Evolutionary conservation across 2,329 filamentous ascomycete genomes (phyloP), one percentile per base, ranked within the genome.

Genomic region (Reticulascus tulasneorum): DNA sequence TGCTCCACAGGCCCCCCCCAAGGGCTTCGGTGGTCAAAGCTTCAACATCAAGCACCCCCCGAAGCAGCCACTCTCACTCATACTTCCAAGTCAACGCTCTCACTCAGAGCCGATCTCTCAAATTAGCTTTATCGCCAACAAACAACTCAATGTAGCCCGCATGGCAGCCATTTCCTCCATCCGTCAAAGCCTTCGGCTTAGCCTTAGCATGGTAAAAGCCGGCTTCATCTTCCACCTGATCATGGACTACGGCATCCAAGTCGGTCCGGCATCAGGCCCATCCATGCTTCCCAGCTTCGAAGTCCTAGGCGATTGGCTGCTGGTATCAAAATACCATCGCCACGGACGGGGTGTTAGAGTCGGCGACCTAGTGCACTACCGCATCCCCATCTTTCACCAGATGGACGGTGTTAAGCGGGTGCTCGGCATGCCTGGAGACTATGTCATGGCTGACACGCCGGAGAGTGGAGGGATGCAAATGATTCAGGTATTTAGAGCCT

Each of bases 221-320:
- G n/a, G n/a, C n/a, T n/a, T n/a, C n/a, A n/a, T n/a, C n/a, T n/a
- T n/a, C n/a, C n/a, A 81, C 54, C 55, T 79, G n/a, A 54, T 71
- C 40, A 60, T 56, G 53, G 72, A 77, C 27, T 82, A 93, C 62
- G 66, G 78, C 50, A 77, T 79, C 62, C 70, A 70, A 45, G 52
- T 82, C 46, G 73, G 73, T 15, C 60, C 68, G 5, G 79, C 80
- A 12, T 68, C 69, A 18, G 91, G 91, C 3, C 79, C 88, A 4
- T 91, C 85, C 13, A 97, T 97, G 93, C 75, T 93, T 33, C 91
- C 91, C 7, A 95, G 88, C 0, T 80, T 96, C 42, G 69, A 73
- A 17, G 69, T 80, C 2, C 60, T 69, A 8, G 82, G 81, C 37
- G 84, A 91, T 53, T 80, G 69, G 59, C 69, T 91, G 29, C 58